phyloP scores from a whole-genome alignment of 345 rosid species.

The Anastatica hierochuntica region DNA sequence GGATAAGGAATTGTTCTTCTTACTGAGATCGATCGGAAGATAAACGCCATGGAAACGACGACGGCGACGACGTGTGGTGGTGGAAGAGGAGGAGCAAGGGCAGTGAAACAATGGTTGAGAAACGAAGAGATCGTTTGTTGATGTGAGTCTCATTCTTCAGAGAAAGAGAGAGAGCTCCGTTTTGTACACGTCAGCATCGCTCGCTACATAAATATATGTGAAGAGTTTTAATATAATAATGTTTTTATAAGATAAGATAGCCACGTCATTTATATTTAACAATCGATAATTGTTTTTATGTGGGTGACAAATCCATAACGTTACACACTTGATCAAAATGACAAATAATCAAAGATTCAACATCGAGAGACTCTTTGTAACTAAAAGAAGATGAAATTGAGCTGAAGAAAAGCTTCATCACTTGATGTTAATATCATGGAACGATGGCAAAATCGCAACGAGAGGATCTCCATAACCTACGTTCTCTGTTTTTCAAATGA shows the following conservation, averaged over 20 bases:
- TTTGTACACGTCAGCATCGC: constrained; percentile 24
- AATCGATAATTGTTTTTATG: no score
- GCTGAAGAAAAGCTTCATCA: background rate
- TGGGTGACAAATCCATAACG: background rate
- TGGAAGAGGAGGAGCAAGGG: constrained; percentile 10
- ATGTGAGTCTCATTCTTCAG: constrained; percentile 23
- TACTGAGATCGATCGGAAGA: constrained; percentile 3
- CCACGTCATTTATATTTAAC: background rate
- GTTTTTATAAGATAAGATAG: background rate
- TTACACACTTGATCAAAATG: background rate
- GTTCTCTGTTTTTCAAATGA: constrained; percentile 39
- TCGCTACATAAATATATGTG: no score
- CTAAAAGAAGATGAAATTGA: no score
- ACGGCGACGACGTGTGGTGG: constrained; percentile 5
- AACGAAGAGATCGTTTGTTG: constrained; percentile 15
- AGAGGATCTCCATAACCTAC: constrained; percentile 87
- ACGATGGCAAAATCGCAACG: constrained; percentile 78
- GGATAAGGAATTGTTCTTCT: background rate
- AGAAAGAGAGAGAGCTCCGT: no score
- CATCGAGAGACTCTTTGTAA: background rate
- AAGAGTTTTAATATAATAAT: no score
- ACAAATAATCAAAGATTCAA: no score
- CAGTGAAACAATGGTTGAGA: constrained; percentile 14
- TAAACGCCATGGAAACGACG: constrained; percentile 9
- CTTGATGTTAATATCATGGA: constrained; percentile 41